Conservation (phyloP, 306 rosid genomes). For the Castanospermum australe region DNA sequence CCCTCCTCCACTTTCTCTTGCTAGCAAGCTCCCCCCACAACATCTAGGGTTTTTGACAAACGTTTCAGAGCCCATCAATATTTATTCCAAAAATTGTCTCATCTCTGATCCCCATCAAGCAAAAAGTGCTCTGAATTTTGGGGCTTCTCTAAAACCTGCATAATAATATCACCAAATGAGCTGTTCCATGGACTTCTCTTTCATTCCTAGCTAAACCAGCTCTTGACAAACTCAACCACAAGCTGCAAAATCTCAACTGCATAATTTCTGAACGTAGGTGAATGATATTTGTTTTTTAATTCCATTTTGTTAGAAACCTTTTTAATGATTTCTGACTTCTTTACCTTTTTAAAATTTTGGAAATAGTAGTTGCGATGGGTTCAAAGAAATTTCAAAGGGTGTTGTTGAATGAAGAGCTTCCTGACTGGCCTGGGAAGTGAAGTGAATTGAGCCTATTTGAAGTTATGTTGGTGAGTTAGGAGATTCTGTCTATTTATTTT, state of each 20-base stretch:
- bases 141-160: slow-evolving; percentile 21
- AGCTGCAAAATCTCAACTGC: slow-evolving; percentile 43
- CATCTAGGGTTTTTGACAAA: slow-evolving; percentile 34
- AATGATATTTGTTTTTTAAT: not conserved
- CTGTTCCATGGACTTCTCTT: slow-evolving; percentile 42
- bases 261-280: slow-evolving; percentile 42
- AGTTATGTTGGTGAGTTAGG: slow-evolving; percentile 49
- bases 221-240: slow-evolving; percentile 28
- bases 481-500: not conserved
- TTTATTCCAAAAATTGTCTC: slow-evolving; percentile 34
- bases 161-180: slow-evolving; percentile 17
- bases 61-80: slow-evolving; percentile 38
- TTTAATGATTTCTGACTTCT: not conserved
- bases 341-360: not conserved
- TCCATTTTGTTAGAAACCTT: not conserved
- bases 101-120: slow-evolving; percentile 20
- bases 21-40: slow-evolving; percentile 33
- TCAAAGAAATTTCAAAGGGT: slow-evolving; percentile 32
- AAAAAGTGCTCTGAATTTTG: slow-evolving; percentile 34
- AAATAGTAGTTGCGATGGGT: slow-evolving; percentile 37
- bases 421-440: slow-evolving; percentile 40
- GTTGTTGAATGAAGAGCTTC: slow-evolving; percentile 33
- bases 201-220: slow-evolving; percentile 34
- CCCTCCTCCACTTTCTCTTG: not conserved
- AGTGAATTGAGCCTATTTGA: slow-evolving; percentile 37